A percentile compares a stretch with the other conserved stretches of the same genome.
phyloP scores from a whole-genome alignment of 441 rosid genomes.

The Pelargonium fulgidum region DNA sequence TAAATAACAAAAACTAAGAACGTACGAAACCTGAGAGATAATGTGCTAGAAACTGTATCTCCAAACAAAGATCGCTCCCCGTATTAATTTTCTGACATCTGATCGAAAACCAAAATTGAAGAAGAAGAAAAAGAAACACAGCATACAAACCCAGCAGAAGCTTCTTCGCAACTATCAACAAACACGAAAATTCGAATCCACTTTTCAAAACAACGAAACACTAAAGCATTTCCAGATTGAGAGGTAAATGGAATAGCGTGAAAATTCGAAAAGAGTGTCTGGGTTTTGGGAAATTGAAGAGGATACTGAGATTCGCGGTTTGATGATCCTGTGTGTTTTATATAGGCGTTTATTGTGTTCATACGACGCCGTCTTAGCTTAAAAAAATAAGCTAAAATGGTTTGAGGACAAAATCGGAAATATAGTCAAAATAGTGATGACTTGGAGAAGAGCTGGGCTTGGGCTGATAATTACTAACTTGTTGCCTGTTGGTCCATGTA shows the following conservation, averaged over 20 bases:
- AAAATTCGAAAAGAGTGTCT: no score
- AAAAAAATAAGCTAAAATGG: not conserved
- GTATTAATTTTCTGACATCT: not conserved
- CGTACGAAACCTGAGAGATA: not conserved
- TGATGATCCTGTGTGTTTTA: not conserved
- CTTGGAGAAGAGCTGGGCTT: not conserved
- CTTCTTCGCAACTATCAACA: no score
- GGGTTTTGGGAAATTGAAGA: not conserved
- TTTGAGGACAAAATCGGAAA: not conserved
- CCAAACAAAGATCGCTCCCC: not conserved
- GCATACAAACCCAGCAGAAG: no score
- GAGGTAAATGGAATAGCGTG: no score
- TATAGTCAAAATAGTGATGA: no score
- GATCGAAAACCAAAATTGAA: no score
- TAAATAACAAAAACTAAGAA: not conserved
- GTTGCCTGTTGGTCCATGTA: no score
- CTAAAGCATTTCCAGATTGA: not conserved
- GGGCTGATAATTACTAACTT: no score
- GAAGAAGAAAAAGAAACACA: no score
- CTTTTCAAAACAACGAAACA: not conserved
- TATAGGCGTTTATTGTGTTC: not conserved
- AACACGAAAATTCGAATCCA: no score
- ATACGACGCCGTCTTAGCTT: not conserved
- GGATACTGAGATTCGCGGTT: slow-evolving; percentile 1
- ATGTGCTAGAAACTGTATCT: not conserved